Evolutionary conservation across 768 basidiomycete genomes (phyloP), one percentile per base, ranked within the genome.

Genomic region (Russula dissimulans): DNA sequence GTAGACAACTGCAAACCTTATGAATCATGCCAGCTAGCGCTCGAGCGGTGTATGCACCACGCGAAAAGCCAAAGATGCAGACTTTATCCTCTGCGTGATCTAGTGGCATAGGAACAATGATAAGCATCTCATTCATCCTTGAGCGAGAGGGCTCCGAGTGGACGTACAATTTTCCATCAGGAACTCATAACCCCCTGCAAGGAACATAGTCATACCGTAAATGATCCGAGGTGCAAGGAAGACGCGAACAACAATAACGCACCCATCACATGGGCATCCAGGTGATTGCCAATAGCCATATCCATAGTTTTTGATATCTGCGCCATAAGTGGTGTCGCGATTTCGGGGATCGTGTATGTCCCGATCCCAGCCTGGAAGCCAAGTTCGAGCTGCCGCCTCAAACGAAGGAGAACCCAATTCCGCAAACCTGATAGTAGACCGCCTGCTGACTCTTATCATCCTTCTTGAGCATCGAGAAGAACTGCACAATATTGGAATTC

Each of bases 41-140:
- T 50, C 88, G 79, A 58, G 80, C 75, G 18, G 86, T 84, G 62
- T 81, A 89, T 51, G 85, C 86, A 22, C 88, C 87, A 59, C 89
- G 76, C 3, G 88, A 89, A 70, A 90, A 90, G 0, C 88, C 89
- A 67, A 91, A 90, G 4, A 92, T 75, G 68, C 79, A 89, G 6
- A 91, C 86, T 63, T 81, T 85, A 71, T 91, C 88, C 0, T 83
- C 85, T 17, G 78, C 77, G 42, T 80, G 73, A 58, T 87, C 85
- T 87, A 52, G 22, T 26, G 22, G 22, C 22, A 26, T 26, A 2
- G 22, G 22, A 2, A 26, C 10, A 46, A 1, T n/a, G 29, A 17
- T 46, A 38, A 58, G 38, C 60, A n/a, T 34, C 17, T 4, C 14
- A 14, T 12, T 41, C 14, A 41, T 41, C 12, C 36, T 17, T 32